Evolutionary conservation across 148 eudicot species (phyloP).

Genomic region (Talinum fruticosum): DNA sequence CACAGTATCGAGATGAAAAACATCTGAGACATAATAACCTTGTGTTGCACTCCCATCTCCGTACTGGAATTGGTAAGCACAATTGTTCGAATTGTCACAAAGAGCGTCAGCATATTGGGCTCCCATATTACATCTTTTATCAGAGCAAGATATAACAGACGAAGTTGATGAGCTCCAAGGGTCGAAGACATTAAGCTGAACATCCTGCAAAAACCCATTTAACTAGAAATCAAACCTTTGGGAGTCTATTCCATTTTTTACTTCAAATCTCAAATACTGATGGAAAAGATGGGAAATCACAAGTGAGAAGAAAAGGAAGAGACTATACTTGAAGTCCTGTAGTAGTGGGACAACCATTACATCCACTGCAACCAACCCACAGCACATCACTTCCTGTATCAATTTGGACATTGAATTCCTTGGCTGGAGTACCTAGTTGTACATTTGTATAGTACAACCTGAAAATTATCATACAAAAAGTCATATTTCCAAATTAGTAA

Average conservation of each 20-base stretch:
- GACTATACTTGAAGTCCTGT: conserved; percentile 80
- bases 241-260: not conserved
- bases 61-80: conserved; percentile 81
- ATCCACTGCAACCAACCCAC: conserved; percentile 81
- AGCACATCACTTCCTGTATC: conserved; percentile 98
- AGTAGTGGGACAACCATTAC: conserved; percentile 83
- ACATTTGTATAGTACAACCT: conserved; percentile 89
- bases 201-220: conserved; percentile 35
- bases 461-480: conserved; percentile 6
- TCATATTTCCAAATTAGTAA: conserved; percentile 10
- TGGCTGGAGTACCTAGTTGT: conserved; percentile 72
- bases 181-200: conserved; percentile 63
- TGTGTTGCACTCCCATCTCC: conserved; percentile 97
- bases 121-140: conserved; percentile 64
- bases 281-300: conserved; percentile 1
- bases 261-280: not conserved
- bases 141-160: conserved; percentile 60
- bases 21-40: conserved; percentile 69
- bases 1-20: conserved; percentile 58
- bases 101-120: conserved; percentile 62
- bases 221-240: not conserved
- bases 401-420: conserved; percentile 81
- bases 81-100: conserved; percentile 59
- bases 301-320: conserved; percentile 1
- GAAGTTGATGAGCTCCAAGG: conserved; percentile 71